Base-by-base conservation (phyloP, 1,284 basidiomycete species). In the Naganishia sp. region DNA sequence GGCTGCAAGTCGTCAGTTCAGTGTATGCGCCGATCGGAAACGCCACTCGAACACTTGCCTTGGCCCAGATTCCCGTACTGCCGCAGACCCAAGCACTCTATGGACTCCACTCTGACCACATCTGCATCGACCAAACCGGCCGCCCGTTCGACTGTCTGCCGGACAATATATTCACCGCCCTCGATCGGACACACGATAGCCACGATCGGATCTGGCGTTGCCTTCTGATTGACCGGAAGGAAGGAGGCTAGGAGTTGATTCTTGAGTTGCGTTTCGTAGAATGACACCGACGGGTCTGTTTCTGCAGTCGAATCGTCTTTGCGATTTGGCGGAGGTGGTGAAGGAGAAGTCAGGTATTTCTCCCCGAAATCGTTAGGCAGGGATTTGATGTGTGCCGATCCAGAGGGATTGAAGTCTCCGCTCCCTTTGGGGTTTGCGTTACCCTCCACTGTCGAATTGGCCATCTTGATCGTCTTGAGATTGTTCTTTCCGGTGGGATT, bases 171-270 rank as follows among this genome's bases (percentile, higher is more conserved):
- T 68, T 88, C 86, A 2, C 87, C 87, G n/a, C 88, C 91, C 80
- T 93, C 91, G 65, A 94, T 88, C 2, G 91, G 92, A 70, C 88
- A 90, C 73, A 90, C 91, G 6, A 94, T 78, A 0, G 87, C 89
- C 39, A 94, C 79, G 0, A 88, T 90, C 1, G 90, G 59, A 43
- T 61, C 59, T 21, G 46, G 25, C n/a, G 25, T 18, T 11, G 49
- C 65, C n/a, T 61, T 50, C 42, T 73, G 72, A 64, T 71, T 68
- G 7, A 64, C 59, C 10, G 71, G 69, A 10, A 72, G 64, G 55
- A 73, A 71, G 3, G 72, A 66, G 0, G 71, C 65, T 15, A 69
- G 33, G 1, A 73, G 33, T 18, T 70, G 70, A 44, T 70, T 66
- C 7, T 56, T 59, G 7, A 73, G 56, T 11, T 66, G 48, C 2